Evolutionary conservation across 108 stramenopile genomes (phyloP).

Genomic region (Skeletonema marinoi): DNA sequence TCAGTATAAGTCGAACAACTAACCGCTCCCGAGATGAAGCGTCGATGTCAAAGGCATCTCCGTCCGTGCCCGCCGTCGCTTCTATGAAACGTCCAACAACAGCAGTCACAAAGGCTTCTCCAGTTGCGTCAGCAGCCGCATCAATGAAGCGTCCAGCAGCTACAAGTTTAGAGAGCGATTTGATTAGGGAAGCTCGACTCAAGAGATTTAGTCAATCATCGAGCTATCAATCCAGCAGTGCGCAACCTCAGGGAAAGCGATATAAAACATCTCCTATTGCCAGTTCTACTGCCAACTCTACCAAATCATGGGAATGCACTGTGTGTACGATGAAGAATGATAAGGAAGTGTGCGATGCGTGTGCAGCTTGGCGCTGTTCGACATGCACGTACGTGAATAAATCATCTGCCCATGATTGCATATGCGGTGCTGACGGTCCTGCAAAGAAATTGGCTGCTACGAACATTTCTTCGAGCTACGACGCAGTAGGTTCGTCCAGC

Average conservation of each 20-base stretch:
- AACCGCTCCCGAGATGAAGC: background rate
- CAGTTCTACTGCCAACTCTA: background rate
- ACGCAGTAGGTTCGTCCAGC: background rate
- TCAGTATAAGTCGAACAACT: background rate
- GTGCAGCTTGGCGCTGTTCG: background rate
- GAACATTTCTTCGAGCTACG: background rate
- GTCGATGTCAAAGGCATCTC: background rate
- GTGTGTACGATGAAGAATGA: background rate
- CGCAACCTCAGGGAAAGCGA: background rate
- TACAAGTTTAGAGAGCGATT: slow-evolving; percentile 10
- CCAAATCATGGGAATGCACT: background rate
- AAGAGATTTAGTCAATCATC: slow-evolving; percentile 15
- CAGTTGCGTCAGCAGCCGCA: background rate
- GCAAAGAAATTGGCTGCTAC: background rate
- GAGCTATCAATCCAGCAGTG: background rate
- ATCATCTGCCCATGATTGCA: background rate
- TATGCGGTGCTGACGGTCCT: background rate
- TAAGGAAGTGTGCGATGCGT: background rate
- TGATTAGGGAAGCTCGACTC: slow-evolving; percentile 28
- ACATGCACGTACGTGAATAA: background rate
- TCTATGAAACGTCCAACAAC: background rate
- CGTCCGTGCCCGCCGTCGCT: background rate
- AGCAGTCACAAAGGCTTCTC: background rate
- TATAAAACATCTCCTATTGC: background rate
- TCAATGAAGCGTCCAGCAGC: background rate